Percentiles rank a stretch among this genome's conserved stretches.
Evolutionary conservation across 1,284 basidiomycete genomes (phyloP).

Genomic region (Malassezia restricta): DNA sequence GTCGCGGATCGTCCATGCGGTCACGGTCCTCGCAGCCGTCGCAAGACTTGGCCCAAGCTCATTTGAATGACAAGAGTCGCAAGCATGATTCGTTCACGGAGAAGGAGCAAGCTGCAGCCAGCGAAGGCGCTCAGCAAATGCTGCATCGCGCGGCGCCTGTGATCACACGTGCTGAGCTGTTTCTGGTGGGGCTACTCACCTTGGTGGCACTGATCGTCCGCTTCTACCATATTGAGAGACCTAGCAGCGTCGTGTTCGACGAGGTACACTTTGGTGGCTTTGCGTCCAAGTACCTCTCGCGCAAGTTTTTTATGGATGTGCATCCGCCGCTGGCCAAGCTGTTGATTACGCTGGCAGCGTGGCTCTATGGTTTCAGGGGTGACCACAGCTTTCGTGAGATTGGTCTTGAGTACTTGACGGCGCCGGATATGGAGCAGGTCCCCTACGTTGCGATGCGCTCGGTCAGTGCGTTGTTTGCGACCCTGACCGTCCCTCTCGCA

Average conservation of each 20-base stretch:
- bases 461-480: constrained; percentile 76
- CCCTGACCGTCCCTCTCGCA: constrained; percentile 74
- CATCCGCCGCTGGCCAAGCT: constrained; percentile 95
- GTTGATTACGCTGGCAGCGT: constrained; percentile 78
- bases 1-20: constrained; percentile 10
- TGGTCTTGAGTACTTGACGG: constrained; percentile 49
- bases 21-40: constrained; percentile 3
- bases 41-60: neutral
- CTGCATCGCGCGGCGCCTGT: neutral
- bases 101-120: neutral
- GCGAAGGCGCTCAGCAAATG: neutral
- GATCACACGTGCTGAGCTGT: constrained; percentile 5
- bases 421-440: constrained; percentile 49
- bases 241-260: constrained; percentile 43
- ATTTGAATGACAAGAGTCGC: neutral
- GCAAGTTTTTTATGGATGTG: constrained; percentile 82
- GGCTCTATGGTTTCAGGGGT: constrained; percentile 79
- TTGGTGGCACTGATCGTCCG: constrained; percentile 27
- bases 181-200: constrained; percentile 15
- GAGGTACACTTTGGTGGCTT: constrained; percentile 49
- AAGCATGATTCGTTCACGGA: neutral
- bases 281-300: constrained; percentile 75
- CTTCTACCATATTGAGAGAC: constrained; percentile 31
- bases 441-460: constrained; percentile 94
- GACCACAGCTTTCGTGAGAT: constrained; percentile 95